Base-by-base conservation (phyloP, 352 stramenopile genomes). In the Phytophthora idaei region DNA sequence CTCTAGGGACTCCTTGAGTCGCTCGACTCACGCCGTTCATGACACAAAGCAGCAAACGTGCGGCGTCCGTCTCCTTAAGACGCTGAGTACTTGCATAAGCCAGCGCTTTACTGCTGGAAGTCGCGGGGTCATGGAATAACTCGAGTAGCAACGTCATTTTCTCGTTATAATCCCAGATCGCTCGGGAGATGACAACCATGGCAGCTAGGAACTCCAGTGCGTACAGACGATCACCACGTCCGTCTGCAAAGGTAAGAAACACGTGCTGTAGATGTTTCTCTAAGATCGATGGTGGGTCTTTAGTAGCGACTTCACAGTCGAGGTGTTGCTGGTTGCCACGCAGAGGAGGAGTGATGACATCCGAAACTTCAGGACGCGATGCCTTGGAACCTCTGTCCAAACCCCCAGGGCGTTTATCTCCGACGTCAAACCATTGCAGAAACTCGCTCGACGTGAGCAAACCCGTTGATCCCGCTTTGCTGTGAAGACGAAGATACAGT, bases 201-300 rank as follows among this genome's bases (percentile, higher is more conserved):
- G 76, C 74, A 5, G 81, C 80, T 31, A 92, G 71, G 32, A 90
- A 89, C 47, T 90, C 81, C 39, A 89, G 68, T 9, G 74, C 83
- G 28, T 82, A 90, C 15, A 92, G 11, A 3, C 73, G 74, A 34
- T 51, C 62, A 5, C 61, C 50, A 14, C 62, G 31, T 31, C 57
- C 48, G 9, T 64, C 59, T 6, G 69, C 67, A 34, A 90, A 84
- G n/a, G 80, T 85, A 8, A 77, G 51, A 63, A 92, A 92, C 5
- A 89, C 54, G 63, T 92, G 81, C 45, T 87, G 77, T n/a, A 92
- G 25, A 25, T 79, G 68, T 17, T 80, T 71, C 51, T 89, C 81
- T 47, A 89, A 25, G 44, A 89, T 57, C 36, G 72, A 9, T 45
- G 73, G 69, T 37, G 64, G 11, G 25, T 57, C 46, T 46, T 59